Conservation (phyloP, 768 basidiomycete genomes). For the Boletus subcaerulescens region DNA sequence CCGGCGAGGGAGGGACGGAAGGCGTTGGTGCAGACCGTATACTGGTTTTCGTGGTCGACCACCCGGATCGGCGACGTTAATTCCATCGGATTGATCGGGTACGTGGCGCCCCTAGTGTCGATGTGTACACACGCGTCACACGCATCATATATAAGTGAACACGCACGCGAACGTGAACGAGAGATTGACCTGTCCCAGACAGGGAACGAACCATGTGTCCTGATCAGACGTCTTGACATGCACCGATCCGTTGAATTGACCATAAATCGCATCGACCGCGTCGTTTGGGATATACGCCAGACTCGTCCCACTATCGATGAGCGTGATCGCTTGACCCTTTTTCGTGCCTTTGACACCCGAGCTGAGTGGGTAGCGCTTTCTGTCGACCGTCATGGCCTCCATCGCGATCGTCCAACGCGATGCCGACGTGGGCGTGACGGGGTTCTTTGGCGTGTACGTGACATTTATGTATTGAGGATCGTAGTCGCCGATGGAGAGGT, state of each 20-base stretch:
- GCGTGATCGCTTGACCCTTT: conserved; percentile 31
- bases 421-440: conserved; percentile 33
- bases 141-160: neutral
- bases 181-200: conserved; percentile 28
- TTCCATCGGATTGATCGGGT: conserved; percentile 45
- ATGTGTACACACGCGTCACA: no score
- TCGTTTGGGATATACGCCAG: conserved; percentile 33
- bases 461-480: conserved; percentile 34
- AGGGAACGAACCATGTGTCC: conserved; percentile 39
- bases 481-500: conserved; percentile 43
- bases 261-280: conserved; percentile 39
- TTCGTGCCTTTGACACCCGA: conserved; percentile 34
- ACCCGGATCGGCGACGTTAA: conserved; percentile 33
- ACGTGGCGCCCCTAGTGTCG: conserved; percentile 25
- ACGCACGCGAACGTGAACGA: conserved; percentile 23
- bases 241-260: conserved; percentile 35
- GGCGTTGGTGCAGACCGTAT: conserved; percentile 39
- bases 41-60: conserved; percentile 27
- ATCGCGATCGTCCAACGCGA: conserved; percentile 43
- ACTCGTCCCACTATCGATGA: conserved; percentile 46
- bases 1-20: conserved; percentile 31
- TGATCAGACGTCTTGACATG: conserved; percentile 27
- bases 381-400: conserved; percentile 37
- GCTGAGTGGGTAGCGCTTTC: conserved; percentile 21
- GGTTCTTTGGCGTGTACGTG: conserved; percentile 28